Evolutionary conservation across 345 rosid genomes (phyloP), one percentile per base, ranked within the genome.

Genomic region (Euphorbia pulcherrima): DNA sequence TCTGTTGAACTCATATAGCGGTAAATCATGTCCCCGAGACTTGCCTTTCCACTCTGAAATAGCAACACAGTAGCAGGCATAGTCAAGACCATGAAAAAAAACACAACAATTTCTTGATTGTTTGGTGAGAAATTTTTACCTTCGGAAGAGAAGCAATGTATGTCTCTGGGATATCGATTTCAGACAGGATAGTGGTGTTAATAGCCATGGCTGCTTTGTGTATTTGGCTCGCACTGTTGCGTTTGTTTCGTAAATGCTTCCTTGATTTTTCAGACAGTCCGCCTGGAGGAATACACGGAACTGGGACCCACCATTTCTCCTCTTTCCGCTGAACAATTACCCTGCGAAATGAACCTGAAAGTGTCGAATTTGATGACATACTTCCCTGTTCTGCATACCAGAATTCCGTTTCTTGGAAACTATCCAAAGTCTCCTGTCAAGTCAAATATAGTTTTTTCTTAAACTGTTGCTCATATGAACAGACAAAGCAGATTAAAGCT

Each of bases 301-400:
- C 85, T 1, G 97, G 99, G 52, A 95, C 72, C 97, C 99, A 92
- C 99, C 99, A 95, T 81, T 92, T 92, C 78, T 94, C 97, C 58
- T 94, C 97, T 65, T 84, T 86, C 54, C 90, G 79, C 67, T 87
- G 90, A 62, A 88, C 79, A 64, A 87, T 63, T 23, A 87, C 84
- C 75, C 85, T 86, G 8, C 95, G 80, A 57, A 88, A 90, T 0
- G 97, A 90, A 62, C 85, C 95, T 9, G 94, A 82, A 44, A 76
- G 85, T 3, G 85, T 82, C 3, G 96, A 91, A 60, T 83, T 91
- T 24, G 90, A 79, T 0, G 92, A 84, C 75, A 82, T 67, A 74
- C 90, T 88, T 24, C 99, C 97, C 59, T 86, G 86, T 65, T 94
- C 97, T 72, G 88, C 92, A 64, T 94, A 94, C 97, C 99, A 86